phyloP scores from a whole-genome alignment of 805 yeast species.

The Komagataella pseudopastoris region DNA sequence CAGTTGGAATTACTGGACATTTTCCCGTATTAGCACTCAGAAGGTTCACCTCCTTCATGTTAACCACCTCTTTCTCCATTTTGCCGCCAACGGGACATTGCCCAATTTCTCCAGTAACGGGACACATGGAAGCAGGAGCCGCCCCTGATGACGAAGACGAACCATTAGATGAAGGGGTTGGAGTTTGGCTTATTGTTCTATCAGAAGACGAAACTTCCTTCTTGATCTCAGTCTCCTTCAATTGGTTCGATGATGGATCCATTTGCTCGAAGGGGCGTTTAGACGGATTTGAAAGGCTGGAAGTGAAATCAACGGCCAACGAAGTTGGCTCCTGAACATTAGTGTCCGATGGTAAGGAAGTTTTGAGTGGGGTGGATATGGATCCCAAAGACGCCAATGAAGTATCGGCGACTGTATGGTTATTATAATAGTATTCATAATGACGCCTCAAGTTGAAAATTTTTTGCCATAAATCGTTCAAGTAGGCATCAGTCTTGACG shows the following conservation, averaged over 20 bases:
- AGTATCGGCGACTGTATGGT: conserved; percentile 17
- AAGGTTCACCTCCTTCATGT: neutral
- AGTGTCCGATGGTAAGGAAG: neutral
- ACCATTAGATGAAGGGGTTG: neutral
- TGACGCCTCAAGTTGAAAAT: conserved; percentile 20
- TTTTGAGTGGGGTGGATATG: conserved; percentile 3
- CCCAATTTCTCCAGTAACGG: conserved; percentile 12
- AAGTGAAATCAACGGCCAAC: neutral
- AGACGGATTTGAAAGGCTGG: neutral
- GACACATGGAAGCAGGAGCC: conserved; percentile 1
- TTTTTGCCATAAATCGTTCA: conserved; percentile 37
- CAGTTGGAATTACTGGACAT: neutral
- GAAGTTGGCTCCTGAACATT: neutral
- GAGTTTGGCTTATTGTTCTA: conserved; percentile 1
- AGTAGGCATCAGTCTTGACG: conserved; percentile 43
- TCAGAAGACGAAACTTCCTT: neutral
- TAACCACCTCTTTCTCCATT: neutral
- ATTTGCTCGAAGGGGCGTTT: neutral
- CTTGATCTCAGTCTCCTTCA: neutral
- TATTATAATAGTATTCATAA: conserved; percentile 21
- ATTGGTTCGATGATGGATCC: neutral
- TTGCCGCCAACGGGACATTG: conserved; percentile 10
- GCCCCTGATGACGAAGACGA: conserved; percentile 1
- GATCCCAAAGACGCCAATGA: conserved; percentile 5
- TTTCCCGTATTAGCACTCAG: neutral